Evolutionary conservation across 805 yeast genomes (phyloP).

Genomic region (Alloascoidea africana): DNA sequence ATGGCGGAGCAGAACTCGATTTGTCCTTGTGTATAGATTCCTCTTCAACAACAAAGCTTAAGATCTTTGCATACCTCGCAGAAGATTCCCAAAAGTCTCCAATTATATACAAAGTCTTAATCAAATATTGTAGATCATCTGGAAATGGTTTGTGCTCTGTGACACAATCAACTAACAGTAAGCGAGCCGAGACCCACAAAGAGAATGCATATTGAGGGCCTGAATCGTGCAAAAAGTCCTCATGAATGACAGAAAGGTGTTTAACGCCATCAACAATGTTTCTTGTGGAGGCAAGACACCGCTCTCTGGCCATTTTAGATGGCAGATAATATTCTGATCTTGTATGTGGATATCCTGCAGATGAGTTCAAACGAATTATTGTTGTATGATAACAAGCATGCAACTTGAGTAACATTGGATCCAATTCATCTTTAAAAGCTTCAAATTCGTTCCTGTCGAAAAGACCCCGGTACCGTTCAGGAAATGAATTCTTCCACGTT

Average conservation of each 20-base stretch:
- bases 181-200: slow-evolving; percentile 13
- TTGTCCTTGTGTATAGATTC: slow-evolving; percentile 7
- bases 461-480: slow-evolving; percentile 6
- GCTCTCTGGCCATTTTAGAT: slow-evolving; percentile 10
- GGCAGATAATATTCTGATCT: slow-evolving; percentile 10
- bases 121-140: slow-evolving; percentile 10
- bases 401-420: slow-evolving; percentile 9
- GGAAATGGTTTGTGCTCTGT: slow-evolving; percentile 9
- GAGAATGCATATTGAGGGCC: slow-evolving; percentile 15
- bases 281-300: slow-evolving; percentile 10
- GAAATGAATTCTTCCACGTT: slow-evolving; percentile 10
- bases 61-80: slow-evolving; percentile 10
- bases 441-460: too few species aligned
- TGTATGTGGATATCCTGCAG: slow-evolving; percentile 12
- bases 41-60: slow-evolving; percentile 12
- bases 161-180: slow-evolving; percentile 12
- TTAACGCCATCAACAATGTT: slow-evolving; percentile 9
- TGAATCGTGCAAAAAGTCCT: slow-evolving; percentile 7
- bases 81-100: slow-evolving; percentile 13
- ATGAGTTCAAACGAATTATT: slow-evolving; percentile 12
- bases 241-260: slow-evolving; percentile 5
- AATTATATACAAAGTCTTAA: slow-evolving; percentile 8
- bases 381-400: slow-evolving; percentile 11
- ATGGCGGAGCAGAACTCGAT: slow-evolving; percentile 3
- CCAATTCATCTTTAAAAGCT: slow-evolving; percentile 3